Conservation (phyloP, 2,329 filamentous ascomycete species). For the Venturia effusa region DNA sequence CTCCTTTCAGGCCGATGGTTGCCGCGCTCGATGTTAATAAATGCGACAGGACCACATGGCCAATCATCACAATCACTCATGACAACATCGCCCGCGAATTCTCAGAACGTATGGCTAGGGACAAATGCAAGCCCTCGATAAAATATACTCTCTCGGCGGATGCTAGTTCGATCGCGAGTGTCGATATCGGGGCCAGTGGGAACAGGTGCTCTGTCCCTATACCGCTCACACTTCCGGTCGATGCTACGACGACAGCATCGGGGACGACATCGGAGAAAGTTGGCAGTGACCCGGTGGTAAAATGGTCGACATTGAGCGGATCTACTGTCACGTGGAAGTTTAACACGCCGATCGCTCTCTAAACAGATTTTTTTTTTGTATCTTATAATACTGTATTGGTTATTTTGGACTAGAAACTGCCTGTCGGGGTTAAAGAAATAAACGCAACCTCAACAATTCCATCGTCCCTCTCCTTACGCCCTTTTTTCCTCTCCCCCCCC, state of each 20-base stretch:
- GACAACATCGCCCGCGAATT: slow-evolving; percentile 4
- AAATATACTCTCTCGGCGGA: slow-evolving; percentile 30
- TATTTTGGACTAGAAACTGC: no score
- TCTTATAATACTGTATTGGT: no score
- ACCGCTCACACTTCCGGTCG: slow-evolving; percentile 15
- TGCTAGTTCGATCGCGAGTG: background rate
- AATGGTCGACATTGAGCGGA: slow-evolving; percentile 7
- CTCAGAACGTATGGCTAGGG: background rate
- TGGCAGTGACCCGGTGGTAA: slow-evolving; percentile 2
- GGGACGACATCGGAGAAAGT: slow-evolving; percentile 6
- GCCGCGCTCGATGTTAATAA: background rate
- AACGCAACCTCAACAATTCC: no score
- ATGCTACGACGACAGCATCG: slow-evolving; percentile 29
- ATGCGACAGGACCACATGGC: background rate
- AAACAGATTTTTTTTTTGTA: no score
- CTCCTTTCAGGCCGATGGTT: background rate
- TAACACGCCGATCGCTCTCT: background rate
- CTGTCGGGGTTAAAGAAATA: no score
- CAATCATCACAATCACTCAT: slow-evolving; percentile 4
- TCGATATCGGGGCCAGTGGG: background rate
- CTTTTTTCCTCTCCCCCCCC: no score
- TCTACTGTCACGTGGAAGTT: background rate
- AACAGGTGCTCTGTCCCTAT: slow-evolving; percentile 1
- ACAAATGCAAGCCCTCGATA: slow-evolving; percentile 37
- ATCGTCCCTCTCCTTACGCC: no score